Percentiles rank a stretch among this genome's conserved stretches.
Evolutionary conservation across 1,284 basidiomycete genomes (phyloP).

Genomic region (Uromyces viciae-fabae): DNA sequence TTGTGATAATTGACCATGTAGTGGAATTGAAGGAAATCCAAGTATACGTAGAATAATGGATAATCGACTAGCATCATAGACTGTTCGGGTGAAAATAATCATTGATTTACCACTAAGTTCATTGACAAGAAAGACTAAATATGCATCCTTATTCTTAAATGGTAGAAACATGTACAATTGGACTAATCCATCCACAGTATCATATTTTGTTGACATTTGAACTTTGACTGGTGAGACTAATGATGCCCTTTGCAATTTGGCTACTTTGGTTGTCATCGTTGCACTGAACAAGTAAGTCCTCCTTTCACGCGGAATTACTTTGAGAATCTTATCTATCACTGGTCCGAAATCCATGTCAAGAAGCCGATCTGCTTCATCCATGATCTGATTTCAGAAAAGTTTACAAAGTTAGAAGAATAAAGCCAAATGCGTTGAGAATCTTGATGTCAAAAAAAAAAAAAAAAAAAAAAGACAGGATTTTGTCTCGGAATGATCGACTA

Average conservation of each 20-base stretch:
- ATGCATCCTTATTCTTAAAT: conserved; percentile 83
- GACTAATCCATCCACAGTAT: conserved; percentile 88
- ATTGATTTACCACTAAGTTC: conserved; percentile 85
- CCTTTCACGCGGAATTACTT: conserved; percentile 88
- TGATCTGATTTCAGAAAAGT: conserved; percentile 62
- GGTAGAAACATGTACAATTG: conserved; percentile 97
- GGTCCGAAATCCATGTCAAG: conserved; percentile 97
- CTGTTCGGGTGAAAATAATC: conserved; percentile 94
- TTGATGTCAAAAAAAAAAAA: conserved; percentile 18
- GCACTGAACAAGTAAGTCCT: conserved; percentile 96
- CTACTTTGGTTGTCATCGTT: conserved; percentile 99
- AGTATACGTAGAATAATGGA: conserved; percentile 84
- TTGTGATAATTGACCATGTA: conserved; percentile 93
- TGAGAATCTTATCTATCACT: conserved; percentile 94
- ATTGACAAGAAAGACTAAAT: conserved; percentile 85
- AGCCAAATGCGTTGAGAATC: background rate
- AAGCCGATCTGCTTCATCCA: conserved; percentile 95
- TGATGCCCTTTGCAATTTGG: conserved; percentile 93
- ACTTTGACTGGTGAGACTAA: conserved; percentile 89
- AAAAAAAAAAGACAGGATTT: too few species aligned
- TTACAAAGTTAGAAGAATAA: conserved; percentile 14
- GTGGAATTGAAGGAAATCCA: conserved; percentile 89
- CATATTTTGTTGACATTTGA: conserved; percentile 93
- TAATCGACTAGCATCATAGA: conserved; percentile 84
- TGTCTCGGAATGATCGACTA: too few species aligned